phyloP scores from a whole-genome alignment of 2,329 filamentous ascomycete genomes.

The Cladorrhinum sp. region DNA sequence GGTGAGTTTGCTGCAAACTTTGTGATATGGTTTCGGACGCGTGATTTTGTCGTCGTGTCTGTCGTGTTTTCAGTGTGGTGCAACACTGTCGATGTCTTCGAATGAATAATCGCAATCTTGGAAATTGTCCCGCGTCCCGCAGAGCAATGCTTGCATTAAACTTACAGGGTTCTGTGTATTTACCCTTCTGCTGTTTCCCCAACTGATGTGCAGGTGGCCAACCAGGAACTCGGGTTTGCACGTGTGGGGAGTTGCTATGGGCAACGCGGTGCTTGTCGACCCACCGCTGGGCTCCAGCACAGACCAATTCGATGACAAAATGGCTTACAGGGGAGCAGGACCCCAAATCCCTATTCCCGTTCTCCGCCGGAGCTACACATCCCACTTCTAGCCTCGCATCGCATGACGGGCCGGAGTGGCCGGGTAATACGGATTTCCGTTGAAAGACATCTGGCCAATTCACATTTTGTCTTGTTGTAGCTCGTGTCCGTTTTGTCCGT shows the following conservation, averaged over 20 bases:
- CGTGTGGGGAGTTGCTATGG: slow-evolving; percentile 18
- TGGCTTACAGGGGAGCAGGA: slow-evolving; percentile 4
- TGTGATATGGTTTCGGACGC: background rate
- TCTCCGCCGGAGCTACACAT: slow-evolving; percentile 2
- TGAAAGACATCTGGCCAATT: slow-evolving; percentile 21
- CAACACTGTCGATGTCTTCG: background rate
- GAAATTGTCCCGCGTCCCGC: slow-evolving; percentile 8
- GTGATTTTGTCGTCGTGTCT: background rate
- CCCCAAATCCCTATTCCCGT: background rate
- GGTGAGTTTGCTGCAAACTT: background rate
- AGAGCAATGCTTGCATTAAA: slow-evolving; percentile 11
- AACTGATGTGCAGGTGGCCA: slow-evolving; percentile 10
- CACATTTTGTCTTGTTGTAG: background rate
- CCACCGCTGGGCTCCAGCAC: background rate
- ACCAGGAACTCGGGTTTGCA: background rate
- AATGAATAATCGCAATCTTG: slow-evolving; percentile 7
- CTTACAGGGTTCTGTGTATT: slow-evolving; percentile 16
- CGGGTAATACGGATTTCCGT: slow-evolving; percentile 10
- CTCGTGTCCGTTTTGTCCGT: background rate
- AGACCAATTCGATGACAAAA: slow-evolving; percentile 18
- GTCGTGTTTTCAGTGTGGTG: background rate
- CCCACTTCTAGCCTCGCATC: slow-evolving; percentile 20
- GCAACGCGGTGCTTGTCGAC: slow-evolving; percentile 11
- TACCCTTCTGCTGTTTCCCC: slow-evolving; percentile 10
- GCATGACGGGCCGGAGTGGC: slow-evolving; percentile 5